Evolutionary conservation across 345 rosid genomes (phyloP).

Genomic region (Psidium friedrichsthalianum): DNA sequence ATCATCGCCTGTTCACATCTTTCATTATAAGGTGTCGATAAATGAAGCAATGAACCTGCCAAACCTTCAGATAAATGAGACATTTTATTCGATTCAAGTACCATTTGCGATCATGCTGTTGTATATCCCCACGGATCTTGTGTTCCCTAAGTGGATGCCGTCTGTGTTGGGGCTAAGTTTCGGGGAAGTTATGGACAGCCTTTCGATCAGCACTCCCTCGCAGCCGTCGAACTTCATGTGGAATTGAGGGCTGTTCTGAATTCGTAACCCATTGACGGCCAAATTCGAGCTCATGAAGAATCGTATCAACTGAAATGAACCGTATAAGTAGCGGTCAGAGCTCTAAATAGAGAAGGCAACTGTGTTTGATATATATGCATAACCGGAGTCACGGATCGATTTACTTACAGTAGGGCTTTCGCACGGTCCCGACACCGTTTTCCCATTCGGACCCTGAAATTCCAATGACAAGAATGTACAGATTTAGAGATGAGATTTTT

Average conservation of each 20-base stretch:
- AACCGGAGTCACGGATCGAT: background rate
- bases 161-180: constrained; percentile 95
- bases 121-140: constrained; percentile 71
- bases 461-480: background rate
- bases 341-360: background rate
- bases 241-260: constrained; percentile 91
- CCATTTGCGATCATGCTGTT: constrained; percentile 73
- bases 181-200: constrained; percentile 62
- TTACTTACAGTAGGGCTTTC: constrained; percentile 79
- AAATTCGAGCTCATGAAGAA: constrained; percentile 94
- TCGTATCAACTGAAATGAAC: constrained; percentile 50
- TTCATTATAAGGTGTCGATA: background rate
- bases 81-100: constrained; percentile 5
- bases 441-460: constrained; percentile 64
- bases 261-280: constrained; percentile 48
- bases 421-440: constrained; percentile 52
- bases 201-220: constrained; percentile 59
- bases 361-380: background rate
- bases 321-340: background rate
- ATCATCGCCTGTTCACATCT: constrained; percentile 52
- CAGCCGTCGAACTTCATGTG: constrained; percentile 98
- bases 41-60: background rate
- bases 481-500: background rate
- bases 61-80: background rate
- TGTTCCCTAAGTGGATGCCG: constrained; percentile 81